These are phyloP conservation scores for Leptodontidium sp. DNA, from an alignment of 2,329 filamentous ascomycete species.

Conservation along the genomic window DNA sequence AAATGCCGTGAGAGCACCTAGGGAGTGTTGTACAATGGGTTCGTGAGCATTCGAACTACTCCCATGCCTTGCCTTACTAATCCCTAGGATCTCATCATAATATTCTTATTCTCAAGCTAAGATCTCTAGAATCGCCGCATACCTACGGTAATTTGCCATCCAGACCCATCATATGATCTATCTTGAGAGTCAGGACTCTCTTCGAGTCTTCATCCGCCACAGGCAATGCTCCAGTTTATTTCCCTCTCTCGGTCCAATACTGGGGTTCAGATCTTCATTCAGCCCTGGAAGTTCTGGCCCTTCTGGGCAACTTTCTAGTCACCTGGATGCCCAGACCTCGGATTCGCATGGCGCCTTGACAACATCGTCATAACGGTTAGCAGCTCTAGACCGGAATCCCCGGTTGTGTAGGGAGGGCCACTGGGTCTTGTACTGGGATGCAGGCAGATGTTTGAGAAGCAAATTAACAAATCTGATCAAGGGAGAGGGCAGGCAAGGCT, in stretches of 20 bases:
- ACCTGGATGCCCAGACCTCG: slow-evolving; percentile 1
- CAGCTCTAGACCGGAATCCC: background rate
- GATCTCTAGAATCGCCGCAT: background rate
- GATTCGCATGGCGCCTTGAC: slow-evolving; percentile 4
- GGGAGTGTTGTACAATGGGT: background rate
- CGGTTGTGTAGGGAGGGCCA: background rate
- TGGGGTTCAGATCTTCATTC: background rate
- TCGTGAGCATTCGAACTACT: too few relatives aligned
- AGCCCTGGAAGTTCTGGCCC: slow-evolving; percentile 15
- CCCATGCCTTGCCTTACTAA: background rate
- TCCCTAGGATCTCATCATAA: slow-evolving; percentile 10
- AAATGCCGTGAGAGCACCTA: background rate
- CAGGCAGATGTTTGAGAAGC: background rate
- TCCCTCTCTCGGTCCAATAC: too few relatives aligned
- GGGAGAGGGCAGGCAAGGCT: background rate
- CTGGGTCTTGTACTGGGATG: background rate
- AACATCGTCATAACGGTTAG: background rate
- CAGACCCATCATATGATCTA: slow-evolving; percentile 8
- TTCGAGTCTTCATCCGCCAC: background rate
- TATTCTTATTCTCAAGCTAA: background rate
- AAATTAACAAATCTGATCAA: background rate
- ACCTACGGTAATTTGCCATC: background rate
- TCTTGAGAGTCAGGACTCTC: too few relatives aligned
- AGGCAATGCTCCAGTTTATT: background rate
- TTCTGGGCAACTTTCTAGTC: slow-evolving; percentile 3